Percentiles rank a stretch among this genome's conserved stretches.
phyloP scores from a whole-genome alignment of 352 stramenopile genomes.

The Aphanomyces euteiches region DNA sequence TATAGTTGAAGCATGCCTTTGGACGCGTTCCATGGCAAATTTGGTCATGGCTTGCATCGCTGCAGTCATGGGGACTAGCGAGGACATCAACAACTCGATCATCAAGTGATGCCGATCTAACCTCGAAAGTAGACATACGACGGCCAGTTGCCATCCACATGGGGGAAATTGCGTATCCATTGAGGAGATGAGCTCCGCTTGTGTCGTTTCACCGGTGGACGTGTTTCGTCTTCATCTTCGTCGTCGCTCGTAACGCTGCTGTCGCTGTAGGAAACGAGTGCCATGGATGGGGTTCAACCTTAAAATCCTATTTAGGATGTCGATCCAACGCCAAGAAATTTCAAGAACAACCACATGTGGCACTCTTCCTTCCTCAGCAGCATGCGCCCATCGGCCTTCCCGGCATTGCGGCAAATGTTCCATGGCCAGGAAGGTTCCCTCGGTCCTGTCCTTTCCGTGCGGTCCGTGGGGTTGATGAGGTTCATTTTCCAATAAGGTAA shows the following conservation, averaged over 20 bases:
- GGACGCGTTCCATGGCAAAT: slow-evolving; percentile 37
- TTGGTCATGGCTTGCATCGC: slow-evolving; percentile 36
- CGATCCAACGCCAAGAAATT: too few species aligned
- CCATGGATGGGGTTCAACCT: too few species aligned
- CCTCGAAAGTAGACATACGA: slow-evolving; percentile 48
- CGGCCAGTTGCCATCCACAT: slow-evolving; percentile 80
- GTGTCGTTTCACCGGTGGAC: slow-evolving; percentile 41
- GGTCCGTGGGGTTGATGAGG: too few species aligned
- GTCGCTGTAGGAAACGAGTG: slow-evolving; percentile 24
- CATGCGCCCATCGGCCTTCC: too few species aligned
- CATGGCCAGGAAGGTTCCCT: too few species aligned
- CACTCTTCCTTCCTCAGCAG: too few species aligned
- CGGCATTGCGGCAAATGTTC: too few species aligned
- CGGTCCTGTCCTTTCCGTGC: too few species aligned
- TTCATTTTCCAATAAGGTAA: too few species aligned
- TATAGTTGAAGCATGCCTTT: slow-evolving; percentile 34
- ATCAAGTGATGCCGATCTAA: not conserved
- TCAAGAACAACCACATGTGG: too few species aligned
- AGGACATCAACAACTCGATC: not conserved
- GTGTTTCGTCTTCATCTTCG: slow-evolving; percentile 4
- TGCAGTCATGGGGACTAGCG: slow-evolving; percentile 1
- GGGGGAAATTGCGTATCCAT: slow-evolving; percentile 63
- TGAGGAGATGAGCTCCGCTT: slow-evolving; percentile 26
- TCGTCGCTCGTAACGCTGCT: not conserved
- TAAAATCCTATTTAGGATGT: too few species aligned